Evolutionary conservation across 352 stramenopile species (phyloP), one percentile per base, ranked within the genome.

Genomic region (Globisporangium paroecandrum): DNA sequence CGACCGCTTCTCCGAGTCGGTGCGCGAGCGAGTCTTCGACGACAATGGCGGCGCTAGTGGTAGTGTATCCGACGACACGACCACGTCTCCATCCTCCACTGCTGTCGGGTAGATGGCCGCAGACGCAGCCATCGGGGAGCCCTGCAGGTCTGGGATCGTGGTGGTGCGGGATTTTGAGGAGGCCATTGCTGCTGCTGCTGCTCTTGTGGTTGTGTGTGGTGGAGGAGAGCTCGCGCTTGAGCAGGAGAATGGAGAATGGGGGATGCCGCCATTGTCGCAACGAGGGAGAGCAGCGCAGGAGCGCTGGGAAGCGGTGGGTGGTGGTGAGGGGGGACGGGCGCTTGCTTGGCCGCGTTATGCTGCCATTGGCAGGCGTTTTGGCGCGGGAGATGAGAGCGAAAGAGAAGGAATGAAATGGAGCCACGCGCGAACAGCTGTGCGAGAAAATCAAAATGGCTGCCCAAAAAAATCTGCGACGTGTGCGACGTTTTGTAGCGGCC

Each of bases 1-100:
- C 41, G 66, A 71, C 59, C 15, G 22, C 29, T 71, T 63, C 54
- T 71, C 66, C 20, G 46, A 25, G 13, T 60, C 62, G 15, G 51
- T 36, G 12, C 62, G 60, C 10, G 27, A 25, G 18, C 20, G 62
- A 22, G 49, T 24, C 46, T 32, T 20, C 49, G 47, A 38, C 12
- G 46, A n/a, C 22, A 8, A 34, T 41, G 32, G 58, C 12, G 43
- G 43, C 15, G 15, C 41, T 13, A 47, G 41, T 4, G 13, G 53
- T 18, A 34, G 63, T n/a, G 63, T 32, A 4, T 68, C 51, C 0
- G 63, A 43, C 18, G 63, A 68, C 22, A 62, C 24, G 12, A 49
- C n/a, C 9, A 62, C 53, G 38, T 62, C 63, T 15, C 41, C 38
- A 15, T 53, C 53, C 7, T 41, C 36, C 2, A 54, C 22, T 41